Evolutionary conservation across 768 basidiomycete genomes (phyloP), one percentile per base, ranked within the genome.

Genomic region (Serendipita sp.): DNA sequence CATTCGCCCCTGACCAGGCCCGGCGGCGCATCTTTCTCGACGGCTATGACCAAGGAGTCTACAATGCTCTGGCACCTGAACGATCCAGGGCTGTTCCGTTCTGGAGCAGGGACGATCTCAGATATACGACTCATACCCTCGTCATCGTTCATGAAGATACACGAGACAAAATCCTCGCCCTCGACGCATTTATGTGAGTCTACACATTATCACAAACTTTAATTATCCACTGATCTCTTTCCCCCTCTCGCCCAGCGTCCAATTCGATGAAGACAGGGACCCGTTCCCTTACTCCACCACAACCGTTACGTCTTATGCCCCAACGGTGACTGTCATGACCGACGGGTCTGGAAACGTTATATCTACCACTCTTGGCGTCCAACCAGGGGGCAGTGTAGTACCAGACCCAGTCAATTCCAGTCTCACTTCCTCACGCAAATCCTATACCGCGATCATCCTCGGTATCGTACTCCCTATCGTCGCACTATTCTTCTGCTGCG

Each of bases 161-260:
- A 3, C 10, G 27, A 31, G 34, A 31, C 55, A 34, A 8, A n/a
- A 60, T 60, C 27, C 34, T 60, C 27, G 55, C 55, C 8, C 16
- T 60, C 10, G 55, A 60, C 18, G 55, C 55, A 4, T 60, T 31
- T 10, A 60, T 60, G 55, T 60, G 55, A 60, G 55, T 60, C 36
- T 33, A 18, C 0, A 5, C 3, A n/a, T 3, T n/a, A 23, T 23
- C 23, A 23, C 23, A 23, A 1, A 1, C 23, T 23, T 23, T 23
- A 23, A 23, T 23, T 23, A 23, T 45, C 2, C 44, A 45, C 18
- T 18, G 44, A 18, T 50, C 48, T 50, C 8, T 8, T 50, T 50
- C n/a, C n/a, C 11, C 11, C 44, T 18, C 48, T 18, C n/a, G 48
- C 48, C 11, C 55, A 60, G 55, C 34, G 55, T 60, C 27, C 29